Evolutionary conservation across 2,329 filamentous ascomycete species (phyloP).

Genomic region (Sporothrix euskadiensis): DNA sequence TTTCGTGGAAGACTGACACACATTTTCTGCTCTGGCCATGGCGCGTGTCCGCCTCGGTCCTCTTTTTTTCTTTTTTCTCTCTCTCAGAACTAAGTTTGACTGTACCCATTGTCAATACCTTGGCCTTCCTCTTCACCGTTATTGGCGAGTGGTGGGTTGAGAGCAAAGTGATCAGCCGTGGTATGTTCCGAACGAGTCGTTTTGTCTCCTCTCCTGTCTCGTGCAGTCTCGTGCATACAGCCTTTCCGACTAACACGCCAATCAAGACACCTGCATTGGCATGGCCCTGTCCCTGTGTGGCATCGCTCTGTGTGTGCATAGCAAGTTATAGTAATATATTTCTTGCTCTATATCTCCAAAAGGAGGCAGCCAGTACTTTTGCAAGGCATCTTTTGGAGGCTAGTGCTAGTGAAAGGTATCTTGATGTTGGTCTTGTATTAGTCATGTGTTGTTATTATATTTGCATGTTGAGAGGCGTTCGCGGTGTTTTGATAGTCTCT

Average conservation of each 20-base stretch:
- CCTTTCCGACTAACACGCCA: background rate
- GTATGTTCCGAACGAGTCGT: conserved; percentile 46
- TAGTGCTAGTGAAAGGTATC: background rate
- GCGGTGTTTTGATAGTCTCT: conserved; percentile 13
- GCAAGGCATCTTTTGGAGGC: background rate
- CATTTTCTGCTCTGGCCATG: background rate
- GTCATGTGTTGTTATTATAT: background rate
- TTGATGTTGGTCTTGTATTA: background rate
- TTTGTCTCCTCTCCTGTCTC: conserved; percentile 35
- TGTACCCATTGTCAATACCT: conserved; percentile 89
- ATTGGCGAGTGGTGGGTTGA: conserved; percentile 95
- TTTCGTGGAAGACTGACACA: conserved; percentile 1
- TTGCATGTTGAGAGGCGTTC: background rate
- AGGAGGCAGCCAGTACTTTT: background rate
- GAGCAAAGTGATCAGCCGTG: conserved; percentile 80
- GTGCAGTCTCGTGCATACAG: background rate
- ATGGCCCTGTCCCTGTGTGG: conserved; percentile 77
- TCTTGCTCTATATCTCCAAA: background rate
- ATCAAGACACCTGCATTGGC: conserved; percentile 74
- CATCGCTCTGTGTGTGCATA: conserved; percentile 80
- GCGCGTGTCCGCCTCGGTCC: conserved; percentile 8
- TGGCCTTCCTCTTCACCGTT: conserved; percentile 95
- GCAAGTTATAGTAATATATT: conserved; percentile 46
- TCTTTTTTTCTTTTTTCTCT: background rate
- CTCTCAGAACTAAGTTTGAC: conserved; percentile 80